Conservation (phyloP, 2,329 filamentous ascomycete genomes). For the Colletotrichum sp. region DNA sequence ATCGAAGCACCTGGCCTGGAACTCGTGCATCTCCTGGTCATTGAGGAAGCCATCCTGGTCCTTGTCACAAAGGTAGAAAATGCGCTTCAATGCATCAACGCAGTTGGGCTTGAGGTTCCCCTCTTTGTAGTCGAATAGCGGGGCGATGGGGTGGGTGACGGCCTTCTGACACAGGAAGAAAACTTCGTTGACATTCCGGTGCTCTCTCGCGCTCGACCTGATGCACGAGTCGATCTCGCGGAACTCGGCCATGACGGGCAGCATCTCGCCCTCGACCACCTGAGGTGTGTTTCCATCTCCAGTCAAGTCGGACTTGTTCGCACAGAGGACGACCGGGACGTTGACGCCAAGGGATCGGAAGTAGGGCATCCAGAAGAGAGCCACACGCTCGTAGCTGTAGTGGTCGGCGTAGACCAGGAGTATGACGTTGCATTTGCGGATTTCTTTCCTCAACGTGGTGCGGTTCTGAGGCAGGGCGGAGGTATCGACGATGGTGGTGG, state of each 20-base stretch:
- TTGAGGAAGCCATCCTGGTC: slow-evolving; percentile 94
- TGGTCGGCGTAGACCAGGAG: slow-evolving; percentile 97
- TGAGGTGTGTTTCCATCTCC: slow-evolving; percentile 78
- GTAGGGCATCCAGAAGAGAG: slow-evolving; percentile 98
- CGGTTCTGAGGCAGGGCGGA: slow-evolving; percentile 94
- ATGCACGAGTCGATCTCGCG: slow-evolving; percentile 99
- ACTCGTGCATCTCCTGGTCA: slow-evolving; percentile 88
- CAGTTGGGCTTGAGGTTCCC: slow-evolving; percentile 85
- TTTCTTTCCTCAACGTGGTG: slow-evolving; percentile 87
- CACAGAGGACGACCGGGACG: slow-evolving; percentile 93
- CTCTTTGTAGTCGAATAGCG: slow-evolving; percentile 96
- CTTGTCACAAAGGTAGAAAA: slow-evolving; percentile 96
- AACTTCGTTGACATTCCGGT: slow-evolving; percentile 92
- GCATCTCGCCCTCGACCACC: slow-evolving; percentile 95
- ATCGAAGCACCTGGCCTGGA: slow-evolving; percentile 91
- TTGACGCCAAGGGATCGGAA: slow-evolving; percentile 98
- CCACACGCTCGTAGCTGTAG: slow-evolving; percentile 97
- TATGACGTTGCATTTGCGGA: slow-evolving; percentile 96
- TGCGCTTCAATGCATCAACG: slow-evolving; percentile 81
- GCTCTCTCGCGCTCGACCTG: slow-evolving; percentile 87
- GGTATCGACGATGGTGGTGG: slow-evolving; percentile 96
- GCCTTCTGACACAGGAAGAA: slow-evolving; percentile 99
- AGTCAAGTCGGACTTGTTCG: slow-evolving; percentile 94
- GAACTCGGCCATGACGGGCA: slow-evolving; percentile 98
- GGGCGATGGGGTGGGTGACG: slow-evolving; percentile 95